A percentile compares a stretch with the other conserved stretches of the same genome.
Conservation (phyloP, 2,329 filamentous ascomycete genomes). For the Ophiocordyceps camponoti-rufipedis region DNA sequence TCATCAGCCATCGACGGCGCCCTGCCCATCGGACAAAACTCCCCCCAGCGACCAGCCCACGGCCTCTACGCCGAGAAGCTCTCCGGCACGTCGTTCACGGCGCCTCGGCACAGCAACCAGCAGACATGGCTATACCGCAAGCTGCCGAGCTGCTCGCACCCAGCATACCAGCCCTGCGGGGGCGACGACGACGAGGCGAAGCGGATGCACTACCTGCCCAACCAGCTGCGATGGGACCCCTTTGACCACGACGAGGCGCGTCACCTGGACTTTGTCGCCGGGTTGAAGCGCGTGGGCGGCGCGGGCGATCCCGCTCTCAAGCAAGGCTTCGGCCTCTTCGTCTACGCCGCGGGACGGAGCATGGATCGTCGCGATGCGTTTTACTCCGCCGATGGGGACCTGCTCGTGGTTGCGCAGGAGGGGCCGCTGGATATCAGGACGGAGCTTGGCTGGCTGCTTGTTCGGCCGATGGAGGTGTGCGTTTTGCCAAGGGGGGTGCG, state of each 20-base stretch:
- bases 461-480: slow-evolving; percentile 62
- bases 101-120: slow-evolving; percentile 46
- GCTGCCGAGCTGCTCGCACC: slow-evolving; percentile 43
- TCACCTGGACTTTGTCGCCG: slow-evolving; percentile 29
- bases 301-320: slow-evolving; percentile 69
- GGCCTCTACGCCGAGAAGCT: slow-evolving; percentile 73
- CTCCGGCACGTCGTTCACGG: slow-evolving; percentile 52
- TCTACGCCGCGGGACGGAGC: slow-evolving; percentile 60
- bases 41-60: slow-evolving; percentile 60
- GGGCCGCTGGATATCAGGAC: slow-evolving; percentile 60
- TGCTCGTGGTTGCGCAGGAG: slow-evolving; percentile 59
- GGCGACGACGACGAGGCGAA: no score
- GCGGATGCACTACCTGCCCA: slow-evolving; percentile 31
- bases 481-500: slow-evolving; percentile 59
- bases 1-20: slow-evolving; percentile 60
- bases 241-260: slow-evolving; percentile 49
- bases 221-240: slow-evolving; percentile 69
- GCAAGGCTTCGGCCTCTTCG: slow-evolving; percentile 59
- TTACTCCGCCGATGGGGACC: slow-evolving; percentile 69
- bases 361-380: slow-evolving; percentile 63
- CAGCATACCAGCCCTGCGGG: slow-evolving; percentile 28
- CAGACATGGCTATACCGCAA: slow-evolving; percentile 59
- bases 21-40: slow-evolving; percentile 59
- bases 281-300: slow-evolving; percentile 54
- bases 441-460: slow-evolving; percentile 54